phyloP scores from a whole-genome alignment of 2,329 filamentous ascomycete species.

The Parastagonospora nodorum region DNA sequence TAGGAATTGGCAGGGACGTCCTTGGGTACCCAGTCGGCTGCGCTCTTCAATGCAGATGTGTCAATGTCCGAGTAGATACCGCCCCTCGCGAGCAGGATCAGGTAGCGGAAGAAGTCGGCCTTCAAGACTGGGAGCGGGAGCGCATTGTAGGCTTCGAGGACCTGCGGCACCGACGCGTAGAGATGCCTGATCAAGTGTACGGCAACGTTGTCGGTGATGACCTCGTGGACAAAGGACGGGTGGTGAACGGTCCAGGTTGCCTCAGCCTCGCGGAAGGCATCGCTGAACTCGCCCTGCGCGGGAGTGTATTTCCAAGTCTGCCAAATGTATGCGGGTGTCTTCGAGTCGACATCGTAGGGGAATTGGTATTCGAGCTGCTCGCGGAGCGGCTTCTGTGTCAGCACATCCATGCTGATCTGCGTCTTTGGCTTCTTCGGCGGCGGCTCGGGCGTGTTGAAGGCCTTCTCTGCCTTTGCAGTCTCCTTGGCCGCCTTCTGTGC shows the following conservation, averaged over 20 bases:
- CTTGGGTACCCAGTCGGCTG: slow-evolving; percentile 83
- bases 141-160: slow-evolving; percentile 56
- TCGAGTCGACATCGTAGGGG: slow-evolving; percentile 84
- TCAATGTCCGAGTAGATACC: slow-evolving; percentile 85
- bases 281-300: slow-evolving; percentile 73
- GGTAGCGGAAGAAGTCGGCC: slow-evolving; percentile 70
- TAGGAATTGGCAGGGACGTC: slow-evolving; percentile 76
- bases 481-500: slow-evolving; percentile 17
- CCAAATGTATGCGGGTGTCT: slow-evolving; percentile 98
- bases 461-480: slow-evolving; percentile 30
- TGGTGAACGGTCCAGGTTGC: slow-evolving; percentile 88
- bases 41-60: slow-evolving; percentile 81
- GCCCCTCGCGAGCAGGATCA: slow-evolving; percentile 74
- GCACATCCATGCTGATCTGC: slow-evolving; percentile 71
- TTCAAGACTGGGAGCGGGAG: slow-evolving; percentile 60
- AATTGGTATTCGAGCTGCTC: slow-evolving; percentile 89
- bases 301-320: slow-evolving; percentile 96
- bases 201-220: slow-evolving; percentile 90
- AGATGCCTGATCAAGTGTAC: slow-evolving; percentile 81
- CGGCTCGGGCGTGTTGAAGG: slow-evolving; percentile 35
- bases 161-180: slow-evolving; percentile 70
- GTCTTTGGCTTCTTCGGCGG: slow-evolving; percentile 51
- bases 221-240: slow-evolving; percentile 92
- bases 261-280: slow-evolving; percentile 79
- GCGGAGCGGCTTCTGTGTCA: slow-evolving; percentile 73